Evolutionary conservation across 2,329 filamentous ascomycete species (phyloP).

Genomic region (Xylariaceae sp.): DNA sequence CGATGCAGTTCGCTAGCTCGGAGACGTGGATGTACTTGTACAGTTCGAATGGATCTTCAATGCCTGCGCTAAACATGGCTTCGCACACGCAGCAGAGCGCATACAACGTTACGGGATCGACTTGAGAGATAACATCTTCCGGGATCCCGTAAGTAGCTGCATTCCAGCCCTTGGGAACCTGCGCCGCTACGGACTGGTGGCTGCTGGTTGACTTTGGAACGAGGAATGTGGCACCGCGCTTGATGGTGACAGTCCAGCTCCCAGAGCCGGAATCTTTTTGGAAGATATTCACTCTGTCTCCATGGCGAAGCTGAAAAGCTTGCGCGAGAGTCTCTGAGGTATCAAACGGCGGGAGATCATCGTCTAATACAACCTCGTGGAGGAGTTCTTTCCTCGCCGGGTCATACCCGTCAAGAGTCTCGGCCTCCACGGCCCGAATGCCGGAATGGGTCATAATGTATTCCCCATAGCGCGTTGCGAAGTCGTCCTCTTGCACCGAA

Average conservation of each 20-base stretch:
- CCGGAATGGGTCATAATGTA: conserved; percentile 94
- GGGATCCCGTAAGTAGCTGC: conserved; percentile 95
- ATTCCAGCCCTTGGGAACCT: conserved; percentile 96
- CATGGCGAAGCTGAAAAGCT: conserved; percentile 96
- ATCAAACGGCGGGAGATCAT: conserved; percentile 96
- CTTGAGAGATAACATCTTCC: conserved; percentile 96
- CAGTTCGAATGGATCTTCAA: conserved; percentile 98
- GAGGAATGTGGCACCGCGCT: conserved; percentile 91
- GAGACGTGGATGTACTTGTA: conserved; percentile 99
- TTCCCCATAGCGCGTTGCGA: conserved; percentile 98
- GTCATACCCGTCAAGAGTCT: conserved; percentile 95
- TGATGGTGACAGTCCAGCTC: conserved; percentile 91
- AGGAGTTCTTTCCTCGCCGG: conserved; percentile 98
- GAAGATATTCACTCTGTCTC: conserved; percentile 96
- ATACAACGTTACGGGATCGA: conserved; percentile 94
- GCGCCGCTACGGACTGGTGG: conserved; percentile 94
- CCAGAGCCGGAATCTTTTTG: conserved; percentile 84
- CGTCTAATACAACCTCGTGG: conserved; percentile 95
- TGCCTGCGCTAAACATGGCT: conserved; percentile 86
- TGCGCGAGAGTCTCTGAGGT: conserved; percentile 94
- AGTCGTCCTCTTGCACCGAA: conserved; percentile 95
- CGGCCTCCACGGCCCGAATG: conserved; percentile 96
- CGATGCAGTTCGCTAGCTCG: conserved; percentile 96
- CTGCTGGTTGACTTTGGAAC: conserved; percentile 97
- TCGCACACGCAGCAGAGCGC: conserved; percentile 94